Percentiles rank a stretch among this genome's conserved stretches.
These are phyloP conservation scores for Clavispora fructus DNA, from an alignment of 805 yeast genomes.

Conservation along the genomic window DNA sequence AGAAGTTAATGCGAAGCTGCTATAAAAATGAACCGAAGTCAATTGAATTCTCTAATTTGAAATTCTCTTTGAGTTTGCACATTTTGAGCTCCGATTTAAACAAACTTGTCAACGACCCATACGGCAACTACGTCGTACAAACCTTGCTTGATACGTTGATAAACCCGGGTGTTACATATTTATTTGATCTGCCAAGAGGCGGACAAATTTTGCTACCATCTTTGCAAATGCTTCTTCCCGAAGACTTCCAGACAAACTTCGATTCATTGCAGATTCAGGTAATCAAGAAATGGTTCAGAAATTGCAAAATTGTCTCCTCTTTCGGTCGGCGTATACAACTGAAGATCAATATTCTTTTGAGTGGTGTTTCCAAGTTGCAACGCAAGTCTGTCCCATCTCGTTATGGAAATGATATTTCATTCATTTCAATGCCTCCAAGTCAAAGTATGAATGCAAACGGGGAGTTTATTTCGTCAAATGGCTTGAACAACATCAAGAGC, in stretches of 20 bases:
- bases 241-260: slow-evolving; percentile 5
- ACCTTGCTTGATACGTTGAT: slow-evolving; percentile 66
- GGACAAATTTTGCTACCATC: slow-evolving; percentile 10
- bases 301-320: slow-evolving; percentile 53
- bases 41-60: slow-evolving; percentile 28
- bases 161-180: slow-evolving; percentile 26
- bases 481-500: background rate
- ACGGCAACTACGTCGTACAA: slow-evolving; percentile 92
- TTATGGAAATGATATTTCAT: background rate
- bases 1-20: slow-evolving; percentile 70
- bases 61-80: slow-evolving; percentile 47
- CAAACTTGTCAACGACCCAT: slow-evolving; percentile 78
- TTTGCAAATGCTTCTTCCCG: slow-evolving; percentile 16
- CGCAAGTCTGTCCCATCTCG: background rate
- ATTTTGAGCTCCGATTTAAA: slow-evolving; percentile 44
- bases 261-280: slow-evolving; percentile 27
- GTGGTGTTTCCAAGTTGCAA: slow-evolving; percentile 14
- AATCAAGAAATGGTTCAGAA: slow-evolving; percentile 45
- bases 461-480: slow-evolving; percentile 16
- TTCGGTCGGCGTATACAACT: slow-evolving; percentile 64
- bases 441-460: slow-evolving; percentile 28
- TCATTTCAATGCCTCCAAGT: background rate
- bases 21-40: slow-evolving; percentile 28
- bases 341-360: slow-evolving; percentile 42
- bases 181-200: slow-evolving; percentile 8